Evolutionary conservation across 2,329 filamentous ascomycete species (phyloP).

Genomic region (Cucurbitaria berberidis): DNA sequence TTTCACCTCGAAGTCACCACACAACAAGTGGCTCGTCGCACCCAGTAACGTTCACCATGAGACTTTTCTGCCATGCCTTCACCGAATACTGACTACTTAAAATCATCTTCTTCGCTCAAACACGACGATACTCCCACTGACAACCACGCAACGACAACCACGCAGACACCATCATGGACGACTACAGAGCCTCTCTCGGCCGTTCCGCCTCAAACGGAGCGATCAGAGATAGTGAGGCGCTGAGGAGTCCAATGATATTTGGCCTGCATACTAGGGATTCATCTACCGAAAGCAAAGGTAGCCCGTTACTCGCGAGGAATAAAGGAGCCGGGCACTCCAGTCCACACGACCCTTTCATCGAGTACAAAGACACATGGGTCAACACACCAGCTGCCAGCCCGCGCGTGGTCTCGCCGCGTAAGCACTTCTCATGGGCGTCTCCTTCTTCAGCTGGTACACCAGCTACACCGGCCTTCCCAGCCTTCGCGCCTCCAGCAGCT

Average conservation of each 20-base stretch:
- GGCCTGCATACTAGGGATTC: not conserved
- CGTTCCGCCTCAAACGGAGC: not conserved
- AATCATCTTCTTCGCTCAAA: too few species aligned
- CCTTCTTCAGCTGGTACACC: not conserved
- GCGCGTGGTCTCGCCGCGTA: not conserved
- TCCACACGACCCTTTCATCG: conserved; percentile 13
- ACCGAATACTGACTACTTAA: too few species aligned
- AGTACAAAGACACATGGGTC: not conserved
- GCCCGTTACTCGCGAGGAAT: not conserved
- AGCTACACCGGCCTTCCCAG: not conserved
- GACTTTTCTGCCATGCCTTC: not conserved
- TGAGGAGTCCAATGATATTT: not conserved
- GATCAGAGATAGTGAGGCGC: not conserved
- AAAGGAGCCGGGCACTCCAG: conserved; percentile 1
- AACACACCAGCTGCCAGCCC: not conserved
- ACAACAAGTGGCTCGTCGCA: not conserved
- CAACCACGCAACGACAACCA: not conserved
- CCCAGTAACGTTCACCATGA: not conserved
- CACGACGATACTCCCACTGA: not conserved
- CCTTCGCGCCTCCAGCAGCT: not conserved
- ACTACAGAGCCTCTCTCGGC: not conserved
- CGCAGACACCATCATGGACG: not conserved
- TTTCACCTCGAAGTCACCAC: not conserved
- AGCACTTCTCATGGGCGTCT: not conserved
- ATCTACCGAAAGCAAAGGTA: not conserved